A percentile compares a stretch with the other conserved stretches of the same genome.
phyloP scores from a whole-genome alignment of 768 basidiomycete genomes.

The Calocera cornea region DNA sequence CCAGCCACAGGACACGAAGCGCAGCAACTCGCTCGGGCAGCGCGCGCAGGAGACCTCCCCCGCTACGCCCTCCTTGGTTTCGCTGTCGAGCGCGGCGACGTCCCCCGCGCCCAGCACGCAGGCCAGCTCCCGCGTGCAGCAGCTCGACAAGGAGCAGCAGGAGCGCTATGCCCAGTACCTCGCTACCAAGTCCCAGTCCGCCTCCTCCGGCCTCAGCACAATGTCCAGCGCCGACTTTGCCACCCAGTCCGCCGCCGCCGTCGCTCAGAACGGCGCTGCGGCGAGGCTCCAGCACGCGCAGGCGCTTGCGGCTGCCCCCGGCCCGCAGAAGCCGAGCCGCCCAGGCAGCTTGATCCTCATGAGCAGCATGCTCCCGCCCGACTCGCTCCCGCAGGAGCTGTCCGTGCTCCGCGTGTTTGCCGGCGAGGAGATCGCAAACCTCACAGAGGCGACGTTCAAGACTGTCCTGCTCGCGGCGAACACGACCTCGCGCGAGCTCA shows the following conservation, averaged over 20 bases:
- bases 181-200: constrained; percentile 60
- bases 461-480: constrained; percentile 83
- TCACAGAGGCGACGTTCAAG: constrained; percentile 96
- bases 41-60: constrained; percentile 22
- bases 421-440: constrained; percentile 42
- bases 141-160: constrained; percentile 81
- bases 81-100: neutral
- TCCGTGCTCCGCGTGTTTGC: constrained; percentile 95
- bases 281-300: constrained; percentile 19
- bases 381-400: constrained; percentile 46
- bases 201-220: constrained; percentile 51
- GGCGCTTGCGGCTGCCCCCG: constrained; percentile 2
- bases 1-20: constrained; percentile 19
- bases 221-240: constrained; percentile 42
- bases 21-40: constrained; percentile 14
- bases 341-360: constrained; percentile 24
- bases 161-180: constrained; percentile 80
- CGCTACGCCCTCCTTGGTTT: constrained; percentile 15
- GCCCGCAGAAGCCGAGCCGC: constrained; percentile 12
- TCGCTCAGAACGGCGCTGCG: constrained; percentile 36
- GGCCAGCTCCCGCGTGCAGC: constrained; percentile 44
- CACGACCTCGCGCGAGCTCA: constrained; percentile 71
- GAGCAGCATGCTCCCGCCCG: neutral
- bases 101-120: constrained; percentile 6
- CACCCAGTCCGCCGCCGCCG: constrained; percentile 55